Evolutionary conservation across 2,329 filamentous ascomycete species (phyloP).

Genomic region (Diaporthe vaccinii): DNA sequence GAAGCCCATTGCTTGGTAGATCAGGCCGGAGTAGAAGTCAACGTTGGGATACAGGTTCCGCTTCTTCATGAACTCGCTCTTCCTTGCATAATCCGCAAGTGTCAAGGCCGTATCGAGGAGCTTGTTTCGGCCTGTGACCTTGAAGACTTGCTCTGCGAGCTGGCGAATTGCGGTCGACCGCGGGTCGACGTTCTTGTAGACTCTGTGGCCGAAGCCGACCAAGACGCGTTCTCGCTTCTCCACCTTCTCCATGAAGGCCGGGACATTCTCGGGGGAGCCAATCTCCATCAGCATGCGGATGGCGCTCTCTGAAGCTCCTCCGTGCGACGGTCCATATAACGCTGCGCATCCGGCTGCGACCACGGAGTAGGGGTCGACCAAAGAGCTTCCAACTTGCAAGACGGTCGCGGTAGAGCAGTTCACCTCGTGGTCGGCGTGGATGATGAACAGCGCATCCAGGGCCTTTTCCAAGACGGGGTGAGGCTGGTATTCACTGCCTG

Average conservation of each 20-base stretch:
- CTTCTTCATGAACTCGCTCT: constrained; percentile 63
- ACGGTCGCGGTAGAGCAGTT: constrained; percentile 70
- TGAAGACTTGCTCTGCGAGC: constrained; percentile 64
- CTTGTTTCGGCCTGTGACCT: constrained; percentile 64
- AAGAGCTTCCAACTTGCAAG: constrained; percentile 67
- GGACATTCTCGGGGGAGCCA: constrained; percentile 64
- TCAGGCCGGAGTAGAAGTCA: constrained; percentile 65
- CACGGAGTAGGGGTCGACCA: constrained; percentile 68
- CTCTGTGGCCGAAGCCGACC: constrained; percentile 68
- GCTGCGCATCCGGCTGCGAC: constrained; percentile 66
- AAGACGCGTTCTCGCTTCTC: constrained; percentile 65
- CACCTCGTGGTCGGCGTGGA: constrained; percentile 72
- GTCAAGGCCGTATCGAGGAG: constrained; percentile 63
- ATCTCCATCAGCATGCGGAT: constrained; percentile 68
- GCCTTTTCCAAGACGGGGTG: constrained; percentile 63
- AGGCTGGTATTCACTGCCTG: constrained; percentile 60
- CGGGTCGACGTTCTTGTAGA: constrained; percentile 68
- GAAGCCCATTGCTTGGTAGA: constrained; percentile 67
- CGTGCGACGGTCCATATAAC: constrained; percentile 69
- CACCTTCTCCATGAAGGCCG: constrained; percentile 62
- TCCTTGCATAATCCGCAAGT: constrained; percentile 59
- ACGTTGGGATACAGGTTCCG: constrained; percentile 64
- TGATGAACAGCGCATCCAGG: constrained; percentile 67
- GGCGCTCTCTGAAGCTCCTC: constrained; percentile 70
- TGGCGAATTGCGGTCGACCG: constrained; percentile 63